Percentiles rank a stretch among this genome's conserved stretches.
Conservation (phyloP, 2,329 filamentous ascomycete species). For the Aspergillus transmontanensis region DNA sequence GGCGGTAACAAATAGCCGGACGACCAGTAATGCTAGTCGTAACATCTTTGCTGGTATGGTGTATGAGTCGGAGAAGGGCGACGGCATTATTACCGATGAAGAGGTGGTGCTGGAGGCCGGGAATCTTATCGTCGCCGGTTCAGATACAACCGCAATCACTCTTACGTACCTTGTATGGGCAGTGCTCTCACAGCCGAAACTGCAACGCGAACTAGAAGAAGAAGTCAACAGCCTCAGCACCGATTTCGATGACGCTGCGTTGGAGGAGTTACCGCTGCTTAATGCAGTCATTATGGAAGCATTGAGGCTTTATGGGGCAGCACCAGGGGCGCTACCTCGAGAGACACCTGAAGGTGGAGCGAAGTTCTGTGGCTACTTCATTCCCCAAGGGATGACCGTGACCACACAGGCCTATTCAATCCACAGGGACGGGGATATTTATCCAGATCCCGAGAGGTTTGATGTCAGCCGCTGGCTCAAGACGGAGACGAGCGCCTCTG, state of each 20-base stretch:
- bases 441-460: conserved; percentile 53
- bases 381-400: conserved; percentile 57
- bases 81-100: conserved; percentile 21
- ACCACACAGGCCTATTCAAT: conserved; percentile 56
- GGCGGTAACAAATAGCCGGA: conserved; percentile 22
- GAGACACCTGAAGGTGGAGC: conserved; percentile 51
- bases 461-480: conserved; percentile 54
- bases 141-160: conserved; percentile 52
- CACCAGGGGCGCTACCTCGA: conserved; percentile 59
- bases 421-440: conserved; percentile 55
- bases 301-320: conserved; percentile 58
- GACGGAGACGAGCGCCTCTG: conserved; percentile 29
- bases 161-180: conserved; percentile 52
- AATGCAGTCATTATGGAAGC: conserved; percentile 63
- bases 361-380: conserved; percentile 37
- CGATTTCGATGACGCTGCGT: conserved; percentile 43
- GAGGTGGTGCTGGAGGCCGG: conserved; percentile 44
- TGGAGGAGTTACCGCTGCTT: conserved; percentile 57
- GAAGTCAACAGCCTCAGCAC: conserved; percentile 47
- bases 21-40: conserved; percentile 21
- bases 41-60: conserved; percentile 44
- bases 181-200: conserved; percentile 24
- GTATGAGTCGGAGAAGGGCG: conserved; percentile 36
- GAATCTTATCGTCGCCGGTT: conserved; percentile 51
- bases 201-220: conserved; percentile 49